Evolutionary conservation across 257 asterid genomes (phyloP), one percentile per base, ranked within the genome.

Genomic region (Parsonsia alboflavescens): DNA sequence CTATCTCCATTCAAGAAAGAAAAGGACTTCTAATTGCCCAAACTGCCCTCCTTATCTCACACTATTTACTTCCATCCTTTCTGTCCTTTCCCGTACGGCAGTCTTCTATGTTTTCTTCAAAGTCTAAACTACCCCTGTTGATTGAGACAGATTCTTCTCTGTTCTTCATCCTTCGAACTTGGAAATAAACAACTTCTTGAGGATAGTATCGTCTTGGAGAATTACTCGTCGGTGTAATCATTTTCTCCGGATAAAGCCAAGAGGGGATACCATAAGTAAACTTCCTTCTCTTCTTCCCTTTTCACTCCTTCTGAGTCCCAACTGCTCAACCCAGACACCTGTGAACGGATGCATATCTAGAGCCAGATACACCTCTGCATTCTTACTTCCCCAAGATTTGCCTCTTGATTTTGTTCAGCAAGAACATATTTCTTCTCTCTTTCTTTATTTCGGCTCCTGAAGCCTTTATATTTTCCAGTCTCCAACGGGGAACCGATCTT

Each of bases 11-110:
- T 33, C 39, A 33, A 33, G 15, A 12, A 33, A 1, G 76, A 78
- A 49, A 46, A 10, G 44, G 79, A 79, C 84, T 54, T 39, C 48
- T 44, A 4, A 16, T 6, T 50, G 81, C 93, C 79, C 48, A 53
- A 71, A 67, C 5, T 81, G 12, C 90, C 97, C 90, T 79, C 85
- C 56, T 65, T 80, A 67, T 70, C 22, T 61, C 79, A 58, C 6
- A 39, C 50, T 57, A 7, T 52, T 54, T 76, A 0, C n/a, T 15
- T 13, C 48, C 19, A 33, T 67, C 65, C 57, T 73, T 73, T 73
- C 77, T 56, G 78, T 78, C 78, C 81, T 78, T 72, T 73, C 66
- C 77, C 66, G 77, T 78, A 73, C 81, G 80, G 74, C 77, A 44
- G 46, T 67, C n/a, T 15, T 42, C 22, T 1, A 6, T 28, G 2